Evolutionary conservation across 441 rosid species (phyloP).

Genomic region (Hura crepitans): DNA sequence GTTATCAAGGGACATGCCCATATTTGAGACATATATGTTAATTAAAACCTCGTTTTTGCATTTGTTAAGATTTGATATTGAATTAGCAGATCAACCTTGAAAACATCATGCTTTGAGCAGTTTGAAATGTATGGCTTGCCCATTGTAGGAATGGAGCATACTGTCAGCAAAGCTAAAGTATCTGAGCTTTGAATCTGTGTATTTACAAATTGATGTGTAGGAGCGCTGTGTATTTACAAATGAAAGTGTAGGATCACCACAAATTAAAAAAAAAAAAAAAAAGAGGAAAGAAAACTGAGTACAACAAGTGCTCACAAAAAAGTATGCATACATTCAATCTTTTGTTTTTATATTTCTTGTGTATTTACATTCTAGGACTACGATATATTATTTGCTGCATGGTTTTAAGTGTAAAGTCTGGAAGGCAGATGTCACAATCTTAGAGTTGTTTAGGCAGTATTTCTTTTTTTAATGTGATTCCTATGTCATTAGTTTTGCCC

Average conservation of each 20-base stretch:
- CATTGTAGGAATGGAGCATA: background rate
- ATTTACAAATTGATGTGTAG: background rate
- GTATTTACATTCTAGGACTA: background rate
- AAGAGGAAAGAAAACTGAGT: no score
- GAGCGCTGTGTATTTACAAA: no score
- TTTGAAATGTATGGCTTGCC: background rate
- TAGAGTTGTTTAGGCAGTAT: no score
- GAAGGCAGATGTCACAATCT: no score
- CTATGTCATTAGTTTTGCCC: no score
- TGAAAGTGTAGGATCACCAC: background rate
- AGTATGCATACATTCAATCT: background rate
- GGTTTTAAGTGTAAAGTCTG: background rate
- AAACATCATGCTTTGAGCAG: background rate
- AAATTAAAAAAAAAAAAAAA: no score
- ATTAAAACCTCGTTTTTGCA: background rate
- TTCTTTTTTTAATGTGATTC: no score
- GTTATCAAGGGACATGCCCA: background rate
- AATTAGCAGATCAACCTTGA: background rate
- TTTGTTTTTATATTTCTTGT: conserved; percentile 1
- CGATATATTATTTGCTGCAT: background rate
- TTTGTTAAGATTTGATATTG: background rate
- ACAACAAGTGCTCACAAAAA: no score
- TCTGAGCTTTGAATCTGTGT: background rate
- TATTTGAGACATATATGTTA: background rate
- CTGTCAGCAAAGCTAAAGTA: background rate